Evolutionary conservation across 805 yeast species (phyloP), one percentile per base, ranked within the genome.

Genomic region (Zygotorulaspora florentina): DNA sequence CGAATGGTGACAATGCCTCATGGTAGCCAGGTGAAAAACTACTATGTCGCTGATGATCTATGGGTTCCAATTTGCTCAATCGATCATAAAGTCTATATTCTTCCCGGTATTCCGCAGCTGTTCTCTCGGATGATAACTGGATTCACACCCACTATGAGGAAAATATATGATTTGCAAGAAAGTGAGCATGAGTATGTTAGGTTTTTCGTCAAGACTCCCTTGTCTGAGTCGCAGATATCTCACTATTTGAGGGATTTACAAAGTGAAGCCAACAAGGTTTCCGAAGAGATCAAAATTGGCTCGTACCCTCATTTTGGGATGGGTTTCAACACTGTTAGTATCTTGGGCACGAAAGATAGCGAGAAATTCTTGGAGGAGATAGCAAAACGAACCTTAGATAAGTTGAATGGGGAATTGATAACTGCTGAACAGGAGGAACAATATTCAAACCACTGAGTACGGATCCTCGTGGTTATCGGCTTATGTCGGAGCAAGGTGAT

Each of bases 31-130:
- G 81, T 80, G 4, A 71, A 70, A 40, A 75, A 71, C 37, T 65
- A 72, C 38, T 81, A 71, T 53, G 69, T 77, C 1, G 53, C 67
- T 8, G 80, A 77, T 3, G 71, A 75, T 11, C 67, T 84, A 11
- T 88, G 96, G 96, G 95, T 88, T 2, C 96, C 96, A 0, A 74
- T 87, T 4, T 89, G 87, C 2, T 78, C 79, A 0, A 68, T 88
- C n/a, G 71, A 81, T 39, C 58, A 75, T 29, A 78, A 80, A 53
- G 80, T 87, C 1, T 83, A 78, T 57, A 76, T 89, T 11, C 71
- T 88, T 37, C 96, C 96, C 0, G 96, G 96, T 0, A 82, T 89
- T 8, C 96, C 96, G 0, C 80, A 77, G 51, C 67, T 88, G 26
- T 89, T 86, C 64, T 75, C 74, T 46, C 65, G 64, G 39, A 67